Percentiles rank a stretch among this genome's conserved stretches.
phyloP scores from a whole-genome alignment of 169 alveolate genomes.

The Plasmodium chabaudi region DNA sequence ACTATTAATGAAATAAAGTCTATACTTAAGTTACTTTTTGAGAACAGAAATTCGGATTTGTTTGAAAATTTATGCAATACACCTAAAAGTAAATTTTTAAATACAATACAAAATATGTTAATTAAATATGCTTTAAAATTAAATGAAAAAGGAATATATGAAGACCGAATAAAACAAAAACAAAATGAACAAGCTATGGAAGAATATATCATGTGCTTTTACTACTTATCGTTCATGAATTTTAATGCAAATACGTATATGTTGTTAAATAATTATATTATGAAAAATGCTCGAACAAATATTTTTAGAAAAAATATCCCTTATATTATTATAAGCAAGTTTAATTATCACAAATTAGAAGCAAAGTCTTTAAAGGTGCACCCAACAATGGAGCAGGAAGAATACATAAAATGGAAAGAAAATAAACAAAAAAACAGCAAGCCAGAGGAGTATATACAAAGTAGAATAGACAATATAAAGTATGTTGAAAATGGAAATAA shows the following conservation, averaged over 20 bases:
- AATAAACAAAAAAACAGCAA: neutral
- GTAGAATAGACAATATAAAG: neutral
- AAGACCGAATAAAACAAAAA: neutral
- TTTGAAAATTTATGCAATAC: slow-evolving; percentile 3
- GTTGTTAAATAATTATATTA: slow-evolving; percentile 2
- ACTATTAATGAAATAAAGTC: slow-evolving; percentile 30
- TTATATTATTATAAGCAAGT: slow-evolving; percentile 46
- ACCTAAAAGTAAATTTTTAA: slow-evolving; percentile 4
- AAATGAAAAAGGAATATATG: slow-evolving; percentile 4
- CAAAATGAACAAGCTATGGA: no score
- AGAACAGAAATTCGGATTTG: slow-evolving; percentile 15
- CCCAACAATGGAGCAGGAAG: neutral
- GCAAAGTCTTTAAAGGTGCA: neutral
- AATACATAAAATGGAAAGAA: neutral
- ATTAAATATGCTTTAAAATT: neutral
- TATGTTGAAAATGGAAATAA: neutral
- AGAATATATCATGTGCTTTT: slow-evolving; percentile 39
- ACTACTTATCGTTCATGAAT: slow-evolving; percentile 40
- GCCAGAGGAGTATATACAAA: neutral
- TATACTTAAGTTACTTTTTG: slow-evolving; percentile 22
- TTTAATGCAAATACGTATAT: slow-evolving; percentile 13
- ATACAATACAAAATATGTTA: slow-evolving; percentile 19
- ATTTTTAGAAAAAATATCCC: neutral
- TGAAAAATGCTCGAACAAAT: slow-evolving; percentile 1
- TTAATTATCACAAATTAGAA: slow-evolving; percentile 39